Base-by-base conservation (phyloP, 495 filamentous ascomycete genomes). In the Hyaloscypha bicolor region DNA sequence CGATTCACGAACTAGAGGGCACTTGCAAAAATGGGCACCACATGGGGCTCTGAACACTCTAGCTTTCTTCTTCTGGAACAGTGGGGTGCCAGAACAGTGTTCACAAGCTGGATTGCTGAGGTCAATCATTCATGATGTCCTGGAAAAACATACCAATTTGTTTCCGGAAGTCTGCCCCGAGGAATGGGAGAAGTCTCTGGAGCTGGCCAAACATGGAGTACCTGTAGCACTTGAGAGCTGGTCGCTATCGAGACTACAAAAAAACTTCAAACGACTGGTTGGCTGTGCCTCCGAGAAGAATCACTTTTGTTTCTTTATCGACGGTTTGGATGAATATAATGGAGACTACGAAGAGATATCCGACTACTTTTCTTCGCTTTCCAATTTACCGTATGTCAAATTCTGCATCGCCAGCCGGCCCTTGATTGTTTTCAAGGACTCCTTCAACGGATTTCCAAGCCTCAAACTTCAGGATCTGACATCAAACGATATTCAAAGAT, bases 321-420 rank as follows among this genome's bases (percentile, higher is more conserved):
- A 79, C 59, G 77, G 73, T 2, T 66, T 81, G 48, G 77, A 79
- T 39, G 77, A 79, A 60, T 76, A 75, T 39, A 66, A 66, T 2
- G 74, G 73, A 3, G 69, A 76, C 51, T 66, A 74, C 6, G 45
- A 35, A 0, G 63, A 73, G 6, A 37, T 79, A 3, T 53, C 76
- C 12, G 25, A 67, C 1, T 25, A 76, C 9, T 30, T 79, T 9
- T 37, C 29, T 2, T 21, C 25, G 0, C 6, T 21, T 21, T 16
- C 56, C 8, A 52, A 59, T 2, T 61, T 48, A 1, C n/a, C 30
- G 16, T 61, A 69, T 22, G 53, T 78, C 29, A 80, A 78, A 56
- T 5, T 79, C 0, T 80, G 75, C 58, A 65, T 78, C 11, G 72
- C 79, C 4, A 80, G 76, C 35, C 62, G 76, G 31, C 76, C 75